Evolutionary conservation across 805 yeast genomes (phyloP).

Genomic region (Lachancea fermentati): DNA sequence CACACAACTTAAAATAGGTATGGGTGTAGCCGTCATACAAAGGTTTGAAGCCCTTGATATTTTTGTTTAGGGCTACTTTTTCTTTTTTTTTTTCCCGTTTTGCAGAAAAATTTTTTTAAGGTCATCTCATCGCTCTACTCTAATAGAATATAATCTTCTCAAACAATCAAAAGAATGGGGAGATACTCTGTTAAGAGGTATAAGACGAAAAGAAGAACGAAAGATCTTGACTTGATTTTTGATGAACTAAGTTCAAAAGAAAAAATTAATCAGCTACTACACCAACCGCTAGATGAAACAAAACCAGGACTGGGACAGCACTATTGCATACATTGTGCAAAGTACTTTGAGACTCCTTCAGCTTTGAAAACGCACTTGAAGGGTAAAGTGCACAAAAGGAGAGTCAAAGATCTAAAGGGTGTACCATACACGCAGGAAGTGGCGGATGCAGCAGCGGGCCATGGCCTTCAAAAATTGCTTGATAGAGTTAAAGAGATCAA

Average conservation of each 20-base stretch:
- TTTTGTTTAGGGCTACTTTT: not conserved
- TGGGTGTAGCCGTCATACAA: slow-evolving; percentile 1
- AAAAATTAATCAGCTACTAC: slow-evolving; percentile 57
- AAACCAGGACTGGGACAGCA: slow-evolving; percentile 93
- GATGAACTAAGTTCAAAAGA: slow-evolving; percentile 64
- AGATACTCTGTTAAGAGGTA: slow-evolving; percentile 81
- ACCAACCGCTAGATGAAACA: slow-evolving; percentile 83
- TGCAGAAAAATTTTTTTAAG: slow-evolving; percentile 3
- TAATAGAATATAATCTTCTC: not conserved
- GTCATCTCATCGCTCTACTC: slow-evolving; percentile 5
- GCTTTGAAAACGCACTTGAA: slow-evolving; percentile 69
- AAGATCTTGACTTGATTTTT: slow-evolving; percentile 78
- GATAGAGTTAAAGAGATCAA: slow-evolving; percentile 58
- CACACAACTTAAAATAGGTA: not conserved
- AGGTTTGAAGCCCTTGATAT: not conserved
- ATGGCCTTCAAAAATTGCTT: slow-evolving; percentile 61
- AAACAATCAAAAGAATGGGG: slow-evolving; percentile 49
- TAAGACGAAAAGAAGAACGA: slow-evolving; percentile 82
- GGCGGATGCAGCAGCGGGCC: slow-evolving; percentile 87
- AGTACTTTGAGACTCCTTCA: slow-evolving; percentile 73
- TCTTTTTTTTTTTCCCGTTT: too few relatives aligned
- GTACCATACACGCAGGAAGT: slow-evolving; percentile 86
- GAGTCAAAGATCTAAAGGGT: slow-evolving; percentile 66
- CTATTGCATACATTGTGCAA: slow-evolving; percentile 92
- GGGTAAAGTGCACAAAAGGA: slow-evolving; percentile 78